Percentiles rank a stretch among this genome's conserved stretches.
Conservation (phyloP, 768 basidiomycete genomes). For the Phanerodontia chrysosporium region DNA sequence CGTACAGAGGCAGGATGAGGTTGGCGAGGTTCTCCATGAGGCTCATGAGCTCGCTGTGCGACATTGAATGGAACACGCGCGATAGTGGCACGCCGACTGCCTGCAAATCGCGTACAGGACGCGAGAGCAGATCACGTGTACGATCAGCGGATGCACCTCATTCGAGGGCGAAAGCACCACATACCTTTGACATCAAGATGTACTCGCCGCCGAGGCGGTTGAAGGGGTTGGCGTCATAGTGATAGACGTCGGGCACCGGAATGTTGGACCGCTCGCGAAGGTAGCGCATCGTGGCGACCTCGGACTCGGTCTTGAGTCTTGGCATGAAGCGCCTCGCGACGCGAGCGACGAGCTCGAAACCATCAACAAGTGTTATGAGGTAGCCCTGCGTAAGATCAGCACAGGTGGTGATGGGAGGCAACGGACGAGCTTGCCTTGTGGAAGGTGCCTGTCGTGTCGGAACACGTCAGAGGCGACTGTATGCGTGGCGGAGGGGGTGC, state of each 20-base stretch:
- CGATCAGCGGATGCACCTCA: neutral
- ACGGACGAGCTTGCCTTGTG: slow-evolving; percentile 55
- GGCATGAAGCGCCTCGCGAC: slow-evolving; percentile 87
- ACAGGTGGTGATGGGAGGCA: neutral
- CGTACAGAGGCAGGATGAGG: slow-evolving; percentile 68
- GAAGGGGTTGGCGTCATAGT: slow-evolving; percentile 79
- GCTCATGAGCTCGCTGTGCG: slow-evolving; percentile 57
- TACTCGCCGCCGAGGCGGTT: slow-evolving; percentile 84
- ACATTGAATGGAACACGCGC: slow-evolving; percentile 65
- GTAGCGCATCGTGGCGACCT: slow-evolving; percentile 82
- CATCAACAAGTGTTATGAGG: slow-evolving; percentile 61
- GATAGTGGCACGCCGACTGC: slow-evolving; percentile 71
- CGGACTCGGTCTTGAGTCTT: slow-evolving; percentile 80
- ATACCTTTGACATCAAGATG: slow-evolving; percentile 82
- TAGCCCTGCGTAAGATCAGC: slow-evolving; percentile 52
- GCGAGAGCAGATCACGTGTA: slow-evolving; percentile 9
- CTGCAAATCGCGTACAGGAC: slow-evolving; percentile 32
- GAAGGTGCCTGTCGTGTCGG: slow-evolving; percentile 62
- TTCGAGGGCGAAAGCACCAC: slow-evolving; percentile 19
- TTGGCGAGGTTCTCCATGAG: slow-evolving; percentile 66
- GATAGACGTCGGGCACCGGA: slow-evolving; percentile 72
- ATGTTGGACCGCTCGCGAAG: slow-evolving; percentile 65
- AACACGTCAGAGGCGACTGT: neutral
- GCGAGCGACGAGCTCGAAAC: slow-evolving; percentile 64
- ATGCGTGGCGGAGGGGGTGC: neutral